Percentiles rank a stretch among this genome's conserved stretches.
Conservation (phyloP, 1,139 yeast species). For the Komagataea norvegica region DNA sequence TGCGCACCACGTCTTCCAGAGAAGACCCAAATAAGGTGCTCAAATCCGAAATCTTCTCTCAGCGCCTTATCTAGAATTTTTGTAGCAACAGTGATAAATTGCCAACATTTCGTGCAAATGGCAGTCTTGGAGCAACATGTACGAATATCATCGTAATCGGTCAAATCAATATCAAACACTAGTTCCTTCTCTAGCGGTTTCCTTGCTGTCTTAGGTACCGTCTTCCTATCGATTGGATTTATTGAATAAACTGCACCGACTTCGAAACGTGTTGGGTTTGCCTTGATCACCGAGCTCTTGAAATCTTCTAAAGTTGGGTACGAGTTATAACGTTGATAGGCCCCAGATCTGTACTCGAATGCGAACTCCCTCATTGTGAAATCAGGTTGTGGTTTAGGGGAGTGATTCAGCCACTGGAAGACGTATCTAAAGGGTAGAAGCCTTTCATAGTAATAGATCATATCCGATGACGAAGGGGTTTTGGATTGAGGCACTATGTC, state of each 20-base stretch:
- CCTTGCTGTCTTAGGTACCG: slow-evolving; percentile 73
- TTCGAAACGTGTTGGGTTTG: slow-evolving; percentile 90
- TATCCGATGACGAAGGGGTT: slow-evolving; percentile 57
- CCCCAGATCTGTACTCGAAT: slow-evolving; percentile 78
- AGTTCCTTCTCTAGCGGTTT: slow-evolving; percentile 81
- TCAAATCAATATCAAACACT: slow-evolving; percentile 95
- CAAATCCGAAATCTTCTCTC: slow-evolving; percentile 84
- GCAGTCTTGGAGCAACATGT: slow-evolving; percentile 88
- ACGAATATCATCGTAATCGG: slow-evolving; percentile 91
- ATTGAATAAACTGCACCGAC: slow-evolving; percentile 89
- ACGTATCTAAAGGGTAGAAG: slow-evolving; percentile 68
- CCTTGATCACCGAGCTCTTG: slow-evolving; percentile 62
- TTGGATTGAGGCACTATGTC: slow-evolving; percentile 7
- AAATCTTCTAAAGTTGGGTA: slow-evolving; percentile 65
- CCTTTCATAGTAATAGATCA: slow-evolving; percentile 70
- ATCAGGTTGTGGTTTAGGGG: slow-evolving; percentile 63
- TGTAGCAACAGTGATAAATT: slow-evolving; percentile 83
- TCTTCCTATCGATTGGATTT: slow-evolving; percentile 80
- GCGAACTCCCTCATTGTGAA: slow-evolving; percentile 93
- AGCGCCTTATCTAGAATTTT: slow-evolving; percentile 68
- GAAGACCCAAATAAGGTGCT: slow-evolving; percentile 87
- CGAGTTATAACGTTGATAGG: slow-evolving; percentile 86
- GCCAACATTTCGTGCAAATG: slow-evolving; percentile 92
- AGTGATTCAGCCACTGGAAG: slow-evolving; percentile 86
- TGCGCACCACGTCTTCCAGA: slow-evolving; percentile 99